Percentiles rank a stretch among this genome's conserved stretches.
These are phyloP conservation scores for Saccharomycopsis babjevae DNA, from an alignment of 805 yeast species.

Conservation along the genomic window DNA sequence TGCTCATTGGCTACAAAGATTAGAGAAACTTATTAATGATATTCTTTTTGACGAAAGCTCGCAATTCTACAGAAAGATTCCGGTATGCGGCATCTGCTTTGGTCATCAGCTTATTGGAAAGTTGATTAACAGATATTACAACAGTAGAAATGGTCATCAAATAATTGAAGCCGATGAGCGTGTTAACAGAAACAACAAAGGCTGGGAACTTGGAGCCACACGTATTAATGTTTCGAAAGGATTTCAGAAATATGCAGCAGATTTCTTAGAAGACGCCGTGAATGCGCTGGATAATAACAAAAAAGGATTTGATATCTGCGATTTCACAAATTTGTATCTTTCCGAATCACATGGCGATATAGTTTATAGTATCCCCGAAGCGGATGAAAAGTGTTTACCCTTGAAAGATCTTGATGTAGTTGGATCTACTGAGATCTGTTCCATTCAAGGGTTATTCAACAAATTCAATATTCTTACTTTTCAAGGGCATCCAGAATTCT, in stretches of 20 bases:
- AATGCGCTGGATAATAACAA: neutral
- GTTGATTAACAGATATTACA: constrained; percentile 29
- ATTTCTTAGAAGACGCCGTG: neutral
- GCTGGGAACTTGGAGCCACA: constrained; percentile 66
- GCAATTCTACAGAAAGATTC: constrained; percentile 26
- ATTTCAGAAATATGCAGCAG: constrained; percentile 22
- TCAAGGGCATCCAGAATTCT: constrained; percentile 89
- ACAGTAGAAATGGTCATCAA: neutral
- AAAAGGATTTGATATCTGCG: neutral
- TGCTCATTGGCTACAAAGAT: constrained; percentile 31
- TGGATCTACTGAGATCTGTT: constrained; percentile 47
- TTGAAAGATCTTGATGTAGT: constrained; percentile 21
- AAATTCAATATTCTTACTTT: constrained; percentile 42
- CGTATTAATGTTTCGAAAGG: constrained; percentile 38
- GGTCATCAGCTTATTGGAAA: constrained; percentile 77
- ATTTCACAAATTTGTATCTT: neutral
- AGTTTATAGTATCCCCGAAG: constrained; percentile 35
- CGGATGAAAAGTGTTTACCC: constrained; percentile 20
- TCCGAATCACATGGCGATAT: constrained; percentile 53
- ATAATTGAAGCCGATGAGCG: constrained; percentile 11
- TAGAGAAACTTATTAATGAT: constrained; percentile 29
- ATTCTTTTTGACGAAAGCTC: constrained; percentile 16
- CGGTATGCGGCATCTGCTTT: constrained; percentile 67
- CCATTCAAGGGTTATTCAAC: constrained; percentile 54
- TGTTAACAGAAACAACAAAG: constrained; percentile 47